phyloP scores from a whole-genome alignment of 805 yeast genomes.

The Saccharomycopsis guyanensis region DNA sequence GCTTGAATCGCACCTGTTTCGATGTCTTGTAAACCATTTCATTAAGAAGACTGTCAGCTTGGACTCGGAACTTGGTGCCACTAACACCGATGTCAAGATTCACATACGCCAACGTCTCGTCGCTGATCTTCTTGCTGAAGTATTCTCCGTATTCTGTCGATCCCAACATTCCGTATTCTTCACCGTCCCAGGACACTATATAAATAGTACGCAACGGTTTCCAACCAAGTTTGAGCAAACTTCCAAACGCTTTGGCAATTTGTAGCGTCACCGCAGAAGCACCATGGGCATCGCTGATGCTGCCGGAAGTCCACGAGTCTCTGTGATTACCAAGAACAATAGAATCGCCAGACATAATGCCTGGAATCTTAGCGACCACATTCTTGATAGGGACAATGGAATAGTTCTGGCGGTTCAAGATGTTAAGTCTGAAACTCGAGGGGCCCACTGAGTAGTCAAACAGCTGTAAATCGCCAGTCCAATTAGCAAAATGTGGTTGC shows the following conservation, averaged over 20 bases:
- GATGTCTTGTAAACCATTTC: constrained; percentile 38
- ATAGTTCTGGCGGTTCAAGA: constrained; percentile 37
- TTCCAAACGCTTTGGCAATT: constrained; percentile 39
- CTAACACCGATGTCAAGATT: constrained; percentile 60
- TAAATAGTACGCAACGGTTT: constrained; percentile 16
- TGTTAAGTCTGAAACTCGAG: constrained; percentile 29
- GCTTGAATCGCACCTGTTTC: constrained; percentile 32
- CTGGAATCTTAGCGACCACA: constrained; percentile 48
- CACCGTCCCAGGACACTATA: constrained; percentile 15
- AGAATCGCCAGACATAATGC: constrained; percentile 44
- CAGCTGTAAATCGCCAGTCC: constrained; percentile 35
- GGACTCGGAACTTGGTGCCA: constrained; percentile 41
- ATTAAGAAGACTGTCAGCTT: constrained; percentile 44
- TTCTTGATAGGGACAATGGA: constrained; percentile 33
- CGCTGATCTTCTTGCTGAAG: constrained; percentile 36
- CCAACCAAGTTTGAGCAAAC: constrained; percentile 8
- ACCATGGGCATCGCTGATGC: constrained; percentile 39
- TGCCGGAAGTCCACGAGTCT: constrained; percentile 35
- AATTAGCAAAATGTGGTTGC: constrained; percentile 31
- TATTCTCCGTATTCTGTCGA: constrained; percentile 69
- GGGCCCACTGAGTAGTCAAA: constrained; percentile 45
- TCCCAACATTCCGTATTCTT: constrained; percentile 60
- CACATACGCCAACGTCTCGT: constrained; percentile 44
- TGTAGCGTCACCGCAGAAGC: constrained; percentile 46
- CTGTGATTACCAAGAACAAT: constrained; percentile 49